Conservation (phyloP, 1,284 basidiomycete genomes). For the Pseudozyma sp. region DNA sequence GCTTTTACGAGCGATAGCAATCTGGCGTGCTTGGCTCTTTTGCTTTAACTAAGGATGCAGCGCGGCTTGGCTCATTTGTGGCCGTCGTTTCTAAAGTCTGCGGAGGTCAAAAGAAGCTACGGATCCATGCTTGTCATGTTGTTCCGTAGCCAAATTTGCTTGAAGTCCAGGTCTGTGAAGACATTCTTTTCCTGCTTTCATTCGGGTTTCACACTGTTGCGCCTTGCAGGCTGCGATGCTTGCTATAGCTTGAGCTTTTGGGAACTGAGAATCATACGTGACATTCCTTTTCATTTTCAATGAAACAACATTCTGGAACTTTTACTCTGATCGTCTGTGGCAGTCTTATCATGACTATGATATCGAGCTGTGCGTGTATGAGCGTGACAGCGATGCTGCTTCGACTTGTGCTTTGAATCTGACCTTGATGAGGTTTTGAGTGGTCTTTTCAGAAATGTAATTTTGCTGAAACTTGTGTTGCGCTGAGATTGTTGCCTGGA, state of each 20-base stretch:
- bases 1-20: constrained; percentile 22
- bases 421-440: too few relatives aligned
- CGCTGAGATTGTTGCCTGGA: too few relatives aligned
- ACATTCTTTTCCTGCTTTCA: constrained; percentile 12
- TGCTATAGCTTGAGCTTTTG: not conserved
- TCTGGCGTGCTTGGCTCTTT: constrained; percentile 25
- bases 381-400: not conserved
- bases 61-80: constrained; percentile 17
- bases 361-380: not conserved
- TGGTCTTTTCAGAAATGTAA: too few relatives aligned
- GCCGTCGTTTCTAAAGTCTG: constrained; percentile 26
- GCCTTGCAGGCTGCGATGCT: not conserved
- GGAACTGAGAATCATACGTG: too few relatives aligned
- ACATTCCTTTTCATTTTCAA: too few relatives aligned
- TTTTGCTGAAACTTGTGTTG: too few relatives aligned
- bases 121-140: constrained; percentile 4
- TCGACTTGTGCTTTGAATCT: too few relatives aligned
- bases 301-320: not conserved
- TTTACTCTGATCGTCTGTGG: too few relatives aligned
- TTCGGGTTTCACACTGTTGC: not conserved
- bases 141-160: constrained; percentile 17
- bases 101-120: constrained; percentile 35
- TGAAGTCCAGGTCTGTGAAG: constrained; percentile 44
- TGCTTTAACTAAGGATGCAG: constrained; percentile 43
- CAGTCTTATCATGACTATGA: too few relatives aligned